Conservation (phyloP, 805 yeast genomes). For the Diddensiella caesifluorescens region DNA sequence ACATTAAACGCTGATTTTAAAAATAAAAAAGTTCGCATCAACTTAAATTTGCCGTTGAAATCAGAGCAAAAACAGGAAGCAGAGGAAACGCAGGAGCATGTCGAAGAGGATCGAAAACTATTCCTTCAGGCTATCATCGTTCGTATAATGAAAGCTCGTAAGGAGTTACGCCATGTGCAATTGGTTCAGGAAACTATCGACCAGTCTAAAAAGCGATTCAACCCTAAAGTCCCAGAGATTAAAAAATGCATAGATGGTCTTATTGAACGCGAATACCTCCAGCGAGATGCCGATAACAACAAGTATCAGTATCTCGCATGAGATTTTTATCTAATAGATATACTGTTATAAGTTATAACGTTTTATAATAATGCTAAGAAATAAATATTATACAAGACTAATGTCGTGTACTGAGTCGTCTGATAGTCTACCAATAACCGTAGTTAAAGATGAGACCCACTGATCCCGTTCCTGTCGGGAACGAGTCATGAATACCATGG, state of each 20-base stretch:
- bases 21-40: constrained; percentile 77
- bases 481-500: constrained; percentile 71
- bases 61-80: constrained; percentile 62
- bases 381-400: constrained; percentile 9
- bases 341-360: neutral
- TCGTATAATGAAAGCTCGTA: constrained; percentile 92
- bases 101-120: constrained; percentile 80
- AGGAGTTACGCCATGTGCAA: constrained; percentile 68
- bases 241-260: constrained; percentile 80
- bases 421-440: constrained; percentile 28
- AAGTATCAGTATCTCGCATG: constrained; percentile 78
- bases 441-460: constrained; percentile 55
- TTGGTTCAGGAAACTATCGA: constrained; percentile 83
- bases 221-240: constrained; percentile 79
- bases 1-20: constrained; percentile 77
- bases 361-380: constrained; percentile 3
- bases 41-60: constrained; percentile 55
- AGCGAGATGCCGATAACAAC: constrained; percentile 66
- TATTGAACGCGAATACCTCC: constrained; percentile 80
- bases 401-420: constrained; percentile 20
- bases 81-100: constrained; percentile 70
- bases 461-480: constrained; percentile 77
- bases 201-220: constrained; percentile 76
- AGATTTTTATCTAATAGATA: constrained; percentile 3
- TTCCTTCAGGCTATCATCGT: constrained; percentile 91